These are phyloP conservation scores for Aspergillus baeticus DNA, from an alignment of 495 filamentous ascomycete genomes.

Conservation along the genomic window DNA sequence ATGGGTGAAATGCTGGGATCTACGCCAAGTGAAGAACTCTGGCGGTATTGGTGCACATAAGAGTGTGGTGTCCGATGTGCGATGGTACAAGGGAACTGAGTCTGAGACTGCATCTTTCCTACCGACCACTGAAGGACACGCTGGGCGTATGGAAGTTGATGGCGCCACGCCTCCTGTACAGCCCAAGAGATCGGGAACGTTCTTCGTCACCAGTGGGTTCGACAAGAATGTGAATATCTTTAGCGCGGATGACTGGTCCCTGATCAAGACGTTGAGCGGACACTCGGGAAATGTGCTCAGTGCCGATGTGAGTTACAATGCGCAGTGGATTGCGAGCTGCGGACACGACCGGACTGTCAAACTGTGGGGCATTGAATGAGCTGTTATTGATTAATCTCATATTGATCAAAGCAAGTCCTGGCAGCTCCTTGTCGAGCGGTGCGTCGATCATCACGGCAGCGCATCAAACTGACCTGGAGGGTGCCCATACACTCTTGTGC, in stretches of 20 bases:
- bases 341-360: constrained; percentile 96
- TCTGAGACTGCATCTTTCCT: constrained; percentile 55
- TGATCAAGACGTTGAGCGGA: constrained; percentile 82
- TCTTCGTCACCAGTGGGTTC: constrained; percentile 87
- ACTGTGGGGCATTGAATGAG: constrained; percentile 87
- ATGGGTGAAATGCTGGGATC: constrained; percentile 97
- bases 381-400: not conserved
- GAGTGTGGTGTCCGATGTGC: constrained; percentile 85
- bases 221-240: constrained; percentile 96
- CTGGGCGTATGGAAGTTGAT: constrained; percentile 59
- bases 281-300: constrained; percentile 90
- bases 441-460: too few species aligned
- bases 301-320: constrained; percentile 81
- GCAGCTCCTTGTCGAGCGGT: too few species aligned
- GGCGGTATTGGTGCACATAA: constrained; percentile 89
- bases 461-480: too few species aligned
- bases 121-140: constrained; percentile 56
- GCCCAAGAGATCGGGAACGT: constrained; percentile 76
- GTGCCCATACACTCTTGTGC: too few species aligned
- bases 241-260: constrained; percentile 92
- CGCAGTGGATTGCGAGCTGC: constrained; percentile 87
- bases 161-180: constrained; percentile 33
- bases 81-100: constrained; percentile 88
- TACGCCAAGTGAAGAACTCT: constrained; percentile 78
- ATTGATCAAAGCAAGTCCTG: too few species aligned